Evolutionary conservation across 2,329 filamentous ascomycete genomes (phyloP).

Genomic region (Chaetomiaceae sp.): DNA sequence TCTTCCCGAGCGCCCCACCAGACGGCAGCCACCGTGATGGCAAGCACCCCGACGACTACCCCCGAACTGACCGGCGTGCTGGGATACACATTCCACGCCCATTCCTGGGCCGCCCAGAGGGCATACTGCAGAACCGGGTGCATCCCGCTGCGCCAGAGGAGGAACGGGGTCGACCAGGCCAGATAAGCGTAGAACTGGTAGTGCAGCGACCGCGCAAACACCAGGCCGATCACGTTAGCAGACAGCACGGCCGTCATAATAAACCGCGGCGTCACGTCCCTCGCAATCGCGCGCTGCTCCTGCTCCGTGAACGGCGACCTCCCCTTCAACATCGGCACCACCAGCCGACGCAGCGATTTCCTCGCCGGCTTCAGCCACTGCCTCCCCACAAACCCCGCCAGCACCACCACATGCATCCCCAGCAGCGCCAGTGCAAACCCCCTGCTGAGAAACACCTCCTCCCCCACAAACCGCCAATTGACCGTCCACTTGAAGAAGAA

Average conservation of each 20-base stretch:
- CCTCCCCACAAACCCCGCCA: conserved; percentile 58
- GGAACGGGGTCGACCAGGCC: conserved; percentile 79
- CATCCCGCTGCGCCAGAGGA: conserved; percentile 72
- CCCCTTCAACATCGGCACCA: conserved; percentile 37
- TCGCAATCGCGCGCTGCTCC: conserved; percentile 52
- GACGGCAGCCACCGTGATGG: conserved; percentile 56
- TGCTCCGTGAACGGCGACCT: conserved; percentile 40
- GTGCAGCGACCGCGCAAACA: conserved; percentile 83
- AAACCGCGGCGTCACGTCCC: conserved; percentile 61
- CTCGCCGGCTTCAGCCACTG: conserved; percentile 68
- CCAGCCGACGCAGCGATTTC: conserved; percentile 50
- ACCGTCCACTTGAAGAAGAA: conserved; percentile 99
- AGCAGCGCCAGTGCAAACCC: conserved; percentile 64
- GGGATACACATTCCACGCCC: conserved; percentile 93
- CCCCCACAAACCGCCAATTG: conserved; percentile 94
- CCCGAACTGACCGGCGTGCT: conserved; percentile 55
- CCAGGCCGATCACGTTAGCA: conserved; percentile 70
- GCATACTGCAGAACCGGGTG: conserved; percentile 61
- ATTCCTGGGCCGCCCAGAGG: conserved; percentile 76
- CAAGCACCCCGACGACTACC: conserved; percentile 64
- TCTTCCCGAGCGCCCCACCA: conserved; percentile 47
- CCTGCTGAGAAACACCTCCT: conserved; percentile 66
- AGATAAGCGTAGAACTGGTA: conserved; percentile 95
- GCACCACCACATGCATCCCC: conserved; percentile 56
- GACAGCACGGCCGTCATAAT: conserved; percentile 71